Percentiles rank a stretch among this genome's conserved stretches.
phyloP scores from a whole-genome alignment of 2,329 filamentous ascomycete genomes.

The Penicillium sp. region DNA sequence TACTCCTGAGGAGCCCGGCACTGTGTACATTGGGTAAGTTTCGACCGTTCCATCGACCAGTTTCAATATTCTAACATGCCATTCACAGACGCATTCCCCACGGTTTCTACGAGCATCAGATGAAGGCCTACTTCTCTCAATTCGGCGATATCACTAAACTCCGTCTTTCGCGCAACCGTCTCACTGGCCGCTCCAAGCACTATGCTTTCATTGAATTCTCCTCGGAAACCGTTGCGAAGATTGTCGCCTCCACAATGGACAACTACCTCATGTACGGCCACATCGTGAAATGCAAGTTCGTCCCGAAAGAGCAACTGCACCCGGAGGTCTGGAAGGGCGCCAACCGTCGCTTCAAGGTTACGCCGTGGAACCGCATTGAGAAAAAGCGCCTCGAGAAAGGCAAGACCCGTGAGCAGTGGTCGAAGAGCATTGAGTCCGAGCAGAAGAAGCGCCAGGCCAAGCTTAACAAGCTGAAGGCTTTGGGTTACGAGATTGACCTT shows the following conservation, averaged over 20 bases:
- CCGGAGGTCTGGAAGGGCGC: conserved; percentile 83
- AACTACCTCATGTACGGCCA: conserved; percentile 95
- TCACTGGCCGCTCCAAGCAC: conserved; percentile 87
- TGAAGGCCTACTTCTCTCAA: conserved; percentile 88
- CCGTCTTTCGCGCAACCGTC: conserved; percentile 84
- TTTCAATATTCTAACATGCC: conserved; percentile 15
- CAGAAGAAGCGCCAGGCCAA: conserved; percentile 65
- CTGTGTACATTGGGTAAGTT: conserved; percentile 74
- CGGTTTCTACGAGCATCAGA: conserved; percentile 96
- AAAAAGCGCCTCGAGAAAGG: conserved; percentile 70
- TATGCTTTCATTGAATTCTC: conserved; percentile 91
- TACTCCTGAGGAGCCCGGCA: conserved; percentile 57
- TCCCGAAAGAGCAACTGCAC: conserved; percentile 74
- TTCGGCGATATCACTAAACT: conserved; percentile 79
- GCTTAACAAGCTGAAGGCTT: conserved; percentile 68
- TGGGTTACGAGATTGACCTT: conserved; percentile 79
- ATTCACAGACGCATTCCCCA: conserved; percentile 68
- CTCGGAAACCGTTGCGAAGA: conserved; percentile 73
- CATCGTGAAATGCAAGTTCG: conserved; percentile 79
- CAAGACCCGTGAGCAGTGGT: conserved; percentile 72
- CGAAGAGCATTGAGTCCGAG: conserved; percentile 69
- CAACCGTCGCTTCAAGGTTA: conserved; percentile 81
- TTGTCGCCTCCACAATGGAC: conserved; percentile 94
- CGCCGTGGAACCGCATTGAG: conserved; percentile 83
- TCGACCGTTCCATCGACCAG: conserved; percentile 2